Conservation (phyloP, 2,329 filamentous ascomycete species). For the Harringtonia aguacate region DNA sequence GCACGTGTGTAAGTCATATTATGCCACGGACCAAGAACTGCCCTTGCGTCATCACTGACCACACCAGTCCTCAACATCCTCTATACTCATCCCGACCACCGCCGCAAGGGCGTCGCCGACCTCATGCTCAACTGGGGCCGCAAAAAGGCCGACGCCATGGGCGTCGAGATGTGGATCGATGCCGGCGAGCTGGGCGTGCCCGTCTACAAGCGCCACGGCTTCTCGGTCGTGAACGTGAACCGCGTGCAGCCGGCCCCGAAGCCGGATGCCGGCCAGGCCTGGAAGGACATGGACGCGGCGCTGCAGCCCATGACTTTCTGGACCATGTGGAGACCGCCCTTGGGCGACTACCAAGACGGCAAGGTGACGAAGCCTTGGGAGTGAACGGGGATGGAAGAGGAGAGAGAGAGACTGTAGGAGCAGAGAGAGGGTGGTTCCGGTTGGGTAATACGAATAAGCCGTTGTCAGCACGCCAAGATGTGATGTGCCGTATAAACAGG, state of each 20-base stretch:
- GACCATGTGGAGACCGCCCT: neutral
- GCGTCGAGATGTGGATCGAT: neutral
- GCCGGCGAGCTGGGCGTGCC: neutral
- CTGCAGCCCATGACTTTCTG: neutral
- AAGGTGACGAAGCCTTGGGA: neutral
- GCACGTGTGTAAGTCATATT: neutral
- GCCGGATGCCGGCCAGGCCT: neutral
- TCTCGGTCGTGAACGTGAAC: neutral
- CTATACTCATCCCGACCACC: conserved; percentile 2
- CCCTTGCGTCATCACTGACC: neutral
- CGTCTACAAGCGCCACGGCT: conserved; percentile 1
- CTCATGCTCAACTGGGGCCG: neutral
- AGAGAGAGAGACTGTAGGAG: too few relatives aligned
- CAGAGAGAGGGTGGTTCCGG: too few relatives aligned
- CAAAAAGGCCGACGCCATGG: conserved; percentile 1
- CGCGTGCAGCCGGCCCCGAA: neutral
- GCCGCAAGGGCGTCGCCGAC: neutral
- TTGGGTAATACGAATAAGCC: too few relatives aligned
- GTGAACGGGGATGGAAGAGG: neutral
- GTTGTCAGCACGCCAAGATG: too few relatives aligned
- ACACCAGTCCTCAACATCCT: conserved; percentile 1
- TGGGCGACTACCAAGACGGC: neutral
- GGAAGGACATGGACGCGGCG: neutral
- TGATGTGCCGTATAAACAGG: too few relatives aligned
- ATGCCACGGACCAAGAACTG: neutral